Evolutionary conservation across 2,329 filamentous ascomycete genomes (phyloP), one percentile per base, ranked within the genome.

Genomic region (Penicillium occitanis): DNA sequence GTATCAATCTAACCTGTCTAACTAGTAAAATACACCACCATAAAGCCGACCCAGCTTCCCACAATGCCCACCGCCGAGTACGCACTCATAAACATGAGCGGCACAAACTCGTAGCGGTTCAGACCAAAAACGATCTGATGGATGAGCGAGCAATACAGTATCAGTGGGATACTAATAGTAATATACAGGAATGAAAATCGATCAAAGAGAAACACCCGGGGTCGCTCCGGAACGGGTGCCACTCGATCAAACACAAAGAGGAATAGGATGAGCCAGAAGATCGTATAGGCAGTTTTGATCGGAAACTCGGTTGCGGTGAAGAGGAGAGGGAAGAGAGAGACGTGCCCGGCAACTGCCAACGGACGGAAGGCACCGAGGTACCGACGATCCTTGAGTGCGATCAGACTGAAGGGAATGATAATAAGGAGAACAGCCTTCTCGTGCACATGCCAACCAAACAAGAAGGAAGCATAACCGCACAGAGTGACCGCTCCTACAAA

Each of bases 381-480:
- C 30, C 95, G 89, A 61, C 95, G 88, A 76, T 98, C 93, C 76
- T 90, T 91, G 61, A 98, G 86, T 0, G 94, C 93, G 67, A 98
- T 90, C 68, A 99, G 85, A 71, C 91, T 96, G 82, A 98, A 98
- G 0, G 95, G 95, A 59, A 98, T 91, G 70, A 99, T 93, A 74
- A 98, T 90, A 22, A 98, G 86, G 25, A 99, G 85, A 66, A 99
- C 91, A 1, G 95, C 95, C 79, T 99, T 99, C 76, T 99, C 95
- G 73, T 99, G 95, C 8, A 99, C 95, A 75, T 99, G 95, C 93
- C 94, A 99, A 65, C 95, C 94, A 72, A 98, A 98, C 10, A 99
- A 85, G 80, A 99, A 99, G 0, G 94, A 97, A 0, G 94, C 91
- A 75, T 97, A 99, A 66, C 92, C 95, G 74, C 95, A 98, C 17